Percentiles rank a stretch among this genome's conserved stretches.
phyloP scores from a whole-genome alignment of 371 early-diverging fungal species.

The Mucor mucedo region DNA sequence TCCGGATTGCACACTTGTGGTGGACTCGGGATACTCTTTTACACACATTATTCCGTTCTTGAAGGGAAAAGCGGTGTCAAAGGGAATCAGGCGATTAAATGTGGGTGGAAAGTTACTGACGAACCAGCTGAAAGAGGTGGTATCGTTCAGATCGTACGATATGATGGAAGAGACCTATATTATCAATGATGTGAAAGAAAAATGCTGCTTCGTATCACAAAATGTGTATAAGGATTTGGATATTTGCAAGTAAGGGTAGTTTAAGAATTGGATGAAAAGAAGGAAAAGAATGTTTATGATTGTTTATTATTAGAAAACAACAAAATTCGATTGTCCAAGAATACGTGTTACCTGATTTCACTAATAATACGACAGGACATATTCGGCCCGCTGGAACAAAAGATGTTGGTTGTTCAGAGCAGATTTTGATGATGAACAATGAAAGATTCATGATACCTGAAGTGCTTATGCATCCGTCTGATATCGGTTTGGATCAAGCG shows the following conservation, averaged over 20 bases:
- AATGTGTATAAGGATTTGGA: slow-evolving; percentile 71
- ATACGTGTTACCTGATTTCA: slow-evolving; percentile 85
- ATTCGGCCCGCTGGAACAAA: slow-evolving; percentile 34
- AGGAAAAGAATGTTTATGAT: not conserved
- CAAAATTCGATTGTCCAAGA: slow-evolving; percentile 66
- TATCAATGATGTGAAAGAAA: slow-evolving; percentile 84
- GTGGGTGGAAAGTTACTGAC: slow-evolving; percentile 88
- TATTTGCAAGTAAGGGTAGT: slow-evolving; percentile 57
- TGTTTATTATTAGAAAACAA: slow-evolving; percentile 35
- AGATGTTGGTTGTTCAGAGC: slow-evolving; percentile 37
- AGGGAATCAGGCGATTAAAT: slow-evolving; percentile 71
- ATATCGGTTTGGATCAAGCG: slow-evolving; percentile 84
- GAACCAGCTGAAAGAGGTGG: slow-evolving; percentile 86
- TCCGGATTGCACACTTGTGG: slow-evolving; percentile 72
- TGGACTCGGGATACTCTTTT: slow-evolving; percentile 85
- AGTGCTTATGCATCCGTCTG: slow-evolving; percentile 81
- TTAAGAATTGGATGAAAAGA: not conserved
- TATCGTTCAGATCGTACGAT: slow-evolving; percentile 86
- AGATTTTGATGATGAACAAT: slow-evolving; percentile 78
- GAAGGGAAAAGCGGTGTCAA: slow-evolving; percentile 58
- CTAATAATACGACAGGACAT: slow-evolving; percentile 62
- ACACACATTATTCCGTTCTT: slow-evolving; percentile 81
- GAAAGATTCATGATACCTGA: slow-evolving; percentile 90
- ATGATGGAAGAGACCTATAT: slow-evolving; percentile 93
- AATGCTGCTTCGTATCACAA: slow-evolving; percentile 79